Evolutionary conservation across 148 eudicot genomes (phyloP).

Genomic region (Dianthus caryophyllus): DNA sequence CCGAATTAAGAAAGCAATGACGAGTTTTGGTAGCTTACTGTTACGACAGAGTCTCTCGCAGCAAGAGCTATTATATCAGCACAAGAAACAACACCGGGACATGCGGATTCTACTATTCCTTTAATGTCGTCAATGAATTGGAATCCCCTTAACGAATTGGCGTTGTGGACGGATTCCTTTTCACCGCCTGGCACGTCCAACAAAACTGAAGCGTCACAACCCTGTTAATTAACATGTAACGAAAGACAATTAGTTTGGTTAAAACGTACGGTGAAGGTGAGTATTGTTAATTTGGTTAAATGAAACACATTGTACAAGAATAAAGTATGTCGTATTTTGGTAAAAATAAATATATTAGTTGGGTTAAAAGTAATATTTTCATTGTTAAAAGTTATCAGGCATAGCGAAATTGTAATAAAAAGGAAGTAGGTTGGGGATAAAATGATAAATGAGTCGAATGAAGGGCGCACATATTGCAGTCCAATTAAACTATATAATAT

Average conservation of each 20-base stretch:
- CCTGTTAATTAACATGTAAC: constrained; percentile 16
- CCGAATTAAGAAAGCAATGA: not conserved
- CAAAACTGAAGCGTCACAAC: constrained; percentile 40
- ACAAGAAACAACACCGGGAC: constrained; percentile 41
- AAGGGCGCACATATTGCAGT: too few species aligned
- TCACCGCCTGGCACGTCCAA: constrained; percentile 32
- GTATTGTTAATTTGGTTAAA: too few species aligned
- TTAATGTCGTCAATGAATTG: constrained; percentile 31
- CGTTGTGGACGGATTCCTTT: constrained; percentile 30
- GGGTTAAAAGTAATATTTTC: too few species aligned
- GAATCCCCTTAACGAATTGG: constrained; percentile 30
- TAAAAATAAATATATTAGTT: too few species aligned
- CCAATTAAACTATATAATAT: too few species aligned
- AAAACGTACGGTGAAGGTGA: too few species aligned
- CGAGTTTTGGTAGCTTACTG: constrained; percentile 24
- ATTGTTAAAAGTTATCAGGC: too few species aligned
- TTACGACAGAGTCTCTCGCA: constrained; percentile 35
- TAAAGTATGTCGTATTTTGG: too few species aligned
- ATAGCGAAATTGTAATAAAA: too few species aligned
- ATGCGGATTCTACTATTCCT: constrained; percentile 23
- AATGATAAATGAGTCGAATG: too few species aligned
- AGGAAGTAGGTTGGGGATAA: too few species aligned
- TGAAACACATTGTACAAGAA: too few species aligned
- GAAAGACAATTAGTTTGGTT: not conserved
- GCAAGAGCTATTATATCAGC: constrained; percentile 39